Base-by-base conservation (phyloP, 2,329 filamentous ascomycete genomes). In the Coniochaeta sp. region DNA sequence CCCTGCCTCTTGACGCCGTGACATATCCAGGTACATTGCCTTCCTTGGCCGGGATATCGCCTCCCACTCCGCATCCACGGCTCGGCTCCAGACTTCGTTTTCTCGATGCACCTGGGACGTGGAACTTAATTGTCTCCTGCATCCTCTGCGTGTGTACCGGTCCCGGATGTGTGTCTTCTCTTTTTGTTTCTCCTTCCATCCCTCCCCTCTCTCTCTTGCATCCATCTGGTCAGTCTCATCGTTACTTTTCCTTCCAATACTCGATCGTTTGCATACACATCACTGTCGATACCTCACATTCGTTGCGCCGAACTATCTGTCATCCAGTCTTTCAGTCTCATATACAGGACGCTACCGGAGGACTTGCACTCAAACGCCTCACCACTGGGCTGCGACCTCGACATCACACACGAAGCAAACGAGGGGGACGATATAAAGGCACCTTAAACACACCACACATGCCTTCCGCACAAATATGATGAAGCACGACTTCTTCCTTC, bases 401-500 rank as follows among this genome's bases (percentile, higher is more conserved):
- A 16, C 10, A 28, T 12, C 26, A 28, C 8, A 4, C 10, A 6
- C 6, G n/a, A 7, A 18, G 24, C 45, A 16, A 30, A n/a, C 9
- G 26, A 30, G n/a, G 30, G 24, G 9, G 3, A 18, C 20, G 8
- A 30, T 7, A 18, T 6, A 30, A 14, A 13, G 26, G 20, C 45
- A 8, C 26, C 9, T 22, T 26, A 26, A n/a, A n/a, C 20, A 16
- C 20, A 48, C 3, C 10, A 30, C 45, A 35, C 47, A 49, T 49
- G 47, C 16, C 47, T 35, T 28, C 27, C 12, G 14, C 4, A 12
- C 22, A 26, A 16, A 16, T 3, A 26, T 18, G 6, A 62, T 62
- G 59, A 61, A 56, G 47, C n/a, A 40, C 49, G 62, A 64, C 52
- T 49, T 64, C 28, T 62, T 65, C 52, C 52, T 57, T 32, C 55